A percentile compares a stretch with the other conserved stretches of the same genome.
Evolutionary conservation across 495 filamentous ascomycete genomes (phyloP).

Genomic region (Neurospora pannonica): DNA sequence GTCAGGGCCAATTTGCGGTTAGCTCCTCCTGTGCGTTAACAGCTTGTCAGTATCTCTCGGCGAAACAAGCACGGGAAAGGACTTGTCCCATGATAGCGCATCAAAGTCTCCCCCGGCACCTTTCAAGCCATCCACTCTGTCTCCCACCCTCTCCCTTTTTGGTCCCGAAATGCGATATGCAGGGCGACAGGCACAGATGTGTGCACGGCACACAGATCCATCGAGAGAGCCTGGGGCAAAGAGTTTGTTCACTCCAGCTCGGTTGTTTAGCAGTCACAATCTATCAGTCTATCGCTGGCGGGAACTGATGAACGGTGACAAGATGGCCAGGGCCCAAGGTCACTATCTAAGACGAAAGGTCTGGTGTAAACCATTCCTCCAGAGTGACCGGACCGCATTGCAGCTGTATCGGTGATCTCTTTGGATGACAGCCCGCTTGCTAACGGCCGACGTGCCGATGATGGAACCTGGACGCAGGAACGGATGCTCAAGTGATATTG

Average conservation of each 20-base stretch:
- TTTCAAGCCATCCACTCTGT: neutral
- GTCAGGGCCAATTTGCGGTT: neutral
- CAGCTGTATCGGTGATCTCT: neutral
- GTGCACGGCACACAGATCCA: neutral
- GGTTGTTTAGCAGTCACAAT: neutral
- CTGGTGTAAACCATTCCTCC: neutral
- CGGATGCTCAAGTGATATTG: neutral
- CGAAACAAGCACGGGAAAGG: neutral
- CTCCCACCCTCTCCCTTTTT: neutral
- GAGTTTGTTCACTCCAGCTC: neutral
- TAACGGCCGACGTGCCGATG: neutral
- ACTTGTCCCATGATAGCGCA: neutral
- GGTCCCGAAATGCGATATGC: neutral
- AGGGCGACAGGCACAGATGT: neutral
- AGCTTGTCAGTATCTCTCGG: neutral
- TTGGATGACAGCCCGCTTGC: neutral
- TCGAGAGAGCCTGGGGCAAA: neutral
- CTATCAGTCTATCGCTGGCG: neutral
- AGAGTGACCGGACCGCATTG: neutral
- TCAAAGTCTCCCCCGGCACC: neutral
- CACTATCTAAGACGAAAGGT: neutral
- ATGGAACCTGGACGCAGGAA: neutral
- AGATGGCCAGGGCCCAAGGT: neutral
- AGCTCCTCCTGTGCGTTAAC: neutral
- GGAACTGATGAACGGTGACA: neutral